A percentile compares a stretch with the other conserved stretches of the same genome.
Conservation (phyloP, 306 rosid genomes). For the Alnus glutinosa region DNA sequence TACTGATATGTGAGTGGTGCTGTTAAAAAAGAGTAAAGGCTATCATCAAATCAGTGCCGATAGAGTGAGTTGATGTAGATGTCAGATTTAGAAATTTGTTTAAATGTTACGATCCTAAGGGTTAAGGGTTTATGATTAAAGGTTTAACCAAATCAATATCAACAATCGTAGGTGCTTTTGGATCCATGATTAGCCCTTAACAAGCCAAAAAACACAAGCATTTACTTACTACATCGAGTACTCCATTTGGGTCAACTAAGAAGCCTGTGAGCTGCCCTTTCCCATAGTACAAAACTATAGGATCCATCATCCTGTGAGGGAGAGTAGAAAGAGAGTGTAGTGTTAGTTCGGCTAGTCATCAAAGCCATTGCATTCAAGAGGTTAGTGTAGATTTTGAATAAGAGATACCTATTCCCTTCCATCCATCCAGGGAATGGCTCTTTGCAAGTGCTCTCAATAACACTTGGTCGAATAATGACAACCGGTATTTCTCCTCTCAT, state of each 20-base stretch:
- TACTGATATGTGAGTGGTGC: too few species aligned
- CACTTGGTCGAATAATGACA: constrained; percentile 85
- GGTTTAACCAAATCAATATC: too few species aligned
- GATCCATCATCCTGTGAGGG: constrained; percentile 87
- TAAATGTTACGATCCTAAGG: too few species aligned
- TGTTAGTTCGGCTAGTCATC: constrained; percentile 20
- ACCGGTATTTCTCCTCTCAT: constrained; percentile 83
- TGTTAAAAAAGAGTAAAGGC: too few species aligned
- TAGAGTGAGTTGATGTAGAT: too few species aligned
- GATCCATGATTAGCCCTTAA: too few species aligned
- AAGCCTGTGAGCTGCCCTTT: constrained; percentile 93
- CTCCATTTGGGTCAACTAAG: constrained; percentile 83
- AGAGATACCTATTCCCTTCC: constrained; percentile 88
- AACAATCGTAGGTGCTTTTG: too few species aligned
- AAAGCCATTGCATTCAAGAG: constrained; percentile 16
- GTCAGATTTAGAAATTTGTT: too few species aligned
- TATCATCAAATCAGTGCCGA: too few species aligned
- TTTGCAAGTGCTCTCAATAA: constrained; percentile 88
- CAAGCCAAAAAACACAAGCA: neutral
- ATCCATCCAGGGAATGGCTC: constrained; percentile 98
- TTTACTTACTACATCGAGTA: constrained; percentile 75
- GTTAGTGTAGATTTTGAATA: neutral
- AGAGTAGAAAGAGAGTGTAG: neutral
- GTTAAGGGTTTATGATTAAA: too few species aligned
- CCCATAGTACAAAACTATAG: constrained; percentile 88